Conservation (phyloP, 192 early-diverging fungal species). For the Rhizophagus clarus region DNA sequence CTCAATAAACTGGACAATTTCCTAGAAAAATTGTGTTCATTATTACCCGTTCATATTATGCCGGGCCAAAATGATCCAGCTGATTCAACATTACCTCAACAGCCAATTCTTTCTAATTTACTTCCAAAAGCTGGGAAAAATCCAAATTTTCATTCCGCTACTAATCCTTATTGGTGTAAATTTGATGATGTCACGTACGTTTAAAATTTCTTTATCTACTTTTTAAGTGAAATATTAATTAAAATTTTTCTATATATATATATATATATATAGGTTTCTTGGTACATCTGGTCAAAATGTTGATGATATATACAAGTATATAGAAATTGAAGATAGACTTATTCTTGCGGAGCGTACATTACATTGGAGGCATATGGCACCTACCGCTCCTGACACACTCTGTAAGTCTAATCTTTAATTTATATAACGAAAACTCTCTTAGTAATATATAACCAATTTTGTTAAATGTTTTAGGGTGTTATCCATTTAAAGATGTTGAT, state of each 20-base stretch:
- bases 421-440: neutral
- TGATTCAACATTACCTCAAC: constrained; percentile 81
- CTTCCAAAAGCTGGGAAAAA: constrained; percentile 62
- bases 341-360: constrained; percentile 73
- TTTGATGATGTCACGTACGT: constrained; percentile 60
- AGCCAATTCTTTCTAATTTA: constrained; percentile 74
- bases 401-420: constrained; percentile 52
- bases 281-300: constrained; percentile 87
- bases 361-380: constrained; percentile 87
- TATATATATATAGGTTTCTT: constrained; percentile 75
- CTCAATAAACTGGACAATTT: constrained; percentile 63
- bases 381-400: constrained; percentile 92
- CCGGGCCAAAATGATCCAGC: constrained; percentile 83
- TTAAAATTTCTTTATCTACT: neutral
- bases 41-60: constrained; percentile 75
- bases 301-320: constrained; percentile 82
- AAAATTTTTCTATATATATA: neutral
- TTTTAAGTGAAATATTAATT: neutral
- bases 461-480: constrained; percentile 68
- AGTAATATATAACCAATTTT: neutral
- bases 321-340: constrained; percentile 56
- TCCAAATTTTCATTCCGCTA: constrained; percentile 67
- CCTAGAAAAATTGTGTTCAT: constrained; percentile 64
- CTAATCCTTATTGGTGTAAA: constrained; percentile 80
- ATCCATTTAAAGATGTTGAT: constrained; percentile 85